Evolutionary conservation across 192 early-diverging fungal genomes (phyloP).

Genomic region (Coemansia sp.): DNA sequence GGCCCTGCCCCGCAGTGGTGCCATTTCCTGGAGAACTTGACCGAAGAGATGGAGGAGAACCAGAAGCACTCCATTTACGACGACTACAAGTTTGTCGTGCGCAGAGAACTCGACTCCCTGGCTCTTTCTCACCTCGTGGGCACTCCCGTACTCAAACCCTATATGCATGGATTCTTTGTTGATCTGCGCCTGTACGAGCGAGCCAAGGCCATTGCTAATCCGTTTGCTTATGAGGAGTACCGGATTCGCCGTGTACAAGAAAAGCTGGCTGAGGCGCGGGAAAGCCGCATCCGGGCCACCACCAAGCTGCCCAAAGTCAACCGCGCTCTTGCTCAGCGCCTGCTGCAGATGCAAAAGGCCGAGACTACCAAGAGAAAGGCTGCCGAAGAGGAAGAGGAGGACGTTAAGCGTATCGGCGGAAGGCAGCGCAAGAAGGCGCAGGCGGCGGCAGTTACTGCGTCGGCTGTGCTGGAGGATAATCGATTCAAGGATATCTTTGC

Average conservation of each 20-base stretch:
- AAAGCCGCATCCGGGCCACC: slow-evolving; percentile 81
- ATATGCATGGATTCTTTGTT: slow-evolving; percentile 99
- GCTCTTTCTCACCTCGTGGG: slow-evolving; percentile 91
- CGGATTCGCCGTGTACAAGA: slow-evolving; percentile 72
- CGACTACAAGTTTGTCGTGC: slow-evolving; percentile 97
- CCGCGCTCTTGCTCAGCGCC: slow-evolving; percentile 72
- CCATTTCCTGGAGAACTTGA: slow-evolving; percentile 94
- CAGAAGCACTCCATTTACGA: slow-evolving; percentile 84
- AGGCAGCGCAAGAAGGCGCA: slow-evolving; percentile 46
- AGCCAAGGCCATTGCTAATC: slow-evolving; percentile 92
- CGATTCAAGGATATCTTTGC: slow-evolving; percentile 87
- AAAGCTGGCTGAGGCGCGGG: slow-evolving; percentile 79
- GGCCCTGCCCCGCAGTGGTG: slow-evolving; percentile 92
- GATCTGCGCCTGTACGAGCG: slow-evolving; percentile 94
- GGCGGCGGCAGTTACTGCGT: slow-evolving; percentile 48
- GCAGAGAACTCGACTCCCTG: slow-evolving; percentile 80
- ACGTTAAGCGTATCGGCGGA: slow-evolving; percentile 50
- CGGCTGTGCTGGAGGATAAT: slow-evolving; percentile 70
- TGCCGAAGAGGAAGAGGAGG: slow-evolving; percentile 19
- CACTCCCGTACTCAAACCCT: slow-evolving; percentile 87
- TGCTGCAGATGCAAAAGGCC: slow-evolving; percentile 53
- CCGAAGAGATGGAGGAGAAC: slow-evolving; percentile 90
- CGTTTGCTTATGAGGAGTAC: slow-evolving; percentile 94
- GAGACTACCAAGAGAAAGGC: slow-evolving; percentile 44
- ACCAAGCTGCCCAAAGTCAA: slow-evolving; percentile 93